Conservation (phyloP, 148 eudicot genomes). For the Suaeda aralocaspica region DNA sequence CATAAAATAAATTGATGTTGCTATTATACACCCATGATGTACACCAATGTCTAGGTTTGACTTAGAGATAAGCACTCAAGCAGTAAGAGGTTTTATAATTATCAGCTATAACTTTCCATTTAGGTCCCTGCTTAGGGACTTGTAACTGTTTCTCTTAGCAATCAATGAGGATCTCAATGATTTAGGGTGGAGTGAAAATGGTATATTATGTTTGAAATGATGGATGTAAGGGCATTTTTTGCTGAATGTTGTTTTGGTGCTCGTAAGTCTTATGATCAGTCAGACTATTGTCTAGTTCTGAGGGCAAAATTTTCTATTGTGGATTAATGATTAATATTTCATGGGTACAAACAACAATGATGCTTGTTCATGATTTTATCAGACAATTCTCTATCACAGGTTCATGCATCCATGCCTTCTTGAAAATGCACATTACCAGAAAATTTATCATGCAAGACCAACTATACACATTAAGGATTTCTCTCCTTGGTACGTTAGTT, state of each 20-base stretch:
- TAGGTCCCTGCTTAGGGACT: neutral
- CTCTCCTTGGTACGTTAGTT: neutral
- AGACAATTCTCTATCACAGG: neutral
- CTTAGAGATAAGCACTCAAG: neutral
- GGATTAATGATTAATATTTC: neutral
- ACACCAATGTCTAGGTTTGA: neutral
- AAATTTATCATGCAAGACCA: neutral
- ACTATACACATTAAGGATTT: neutral
- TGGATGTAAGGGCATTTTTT: neutral
- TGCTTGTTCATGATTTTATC: neutral
- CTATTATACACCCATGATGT: neutral
- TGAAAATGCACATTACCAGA: neutral
- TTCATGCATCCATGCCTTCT: neutral
- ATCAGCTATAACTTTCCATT: neutral
- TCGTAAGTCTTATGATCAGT: neutral
- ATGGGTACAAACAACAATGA: neutral
- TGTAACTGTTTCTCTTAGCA: neutral
- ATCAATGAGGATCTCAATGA: neutral
- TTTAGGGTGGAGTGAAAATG: neutral
- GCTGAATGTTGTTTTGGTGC: neutral
- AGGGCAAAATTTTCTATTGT: no score
- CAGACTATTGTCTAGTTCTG: neutral
- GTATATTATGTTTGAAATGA: neutral
- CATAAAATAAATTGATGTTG: neutral
- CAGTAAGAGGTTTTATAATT: neutral